Base-by-base conservation (phyloP, 331 rosid genomes). In the Acacia concinna region DNA sequence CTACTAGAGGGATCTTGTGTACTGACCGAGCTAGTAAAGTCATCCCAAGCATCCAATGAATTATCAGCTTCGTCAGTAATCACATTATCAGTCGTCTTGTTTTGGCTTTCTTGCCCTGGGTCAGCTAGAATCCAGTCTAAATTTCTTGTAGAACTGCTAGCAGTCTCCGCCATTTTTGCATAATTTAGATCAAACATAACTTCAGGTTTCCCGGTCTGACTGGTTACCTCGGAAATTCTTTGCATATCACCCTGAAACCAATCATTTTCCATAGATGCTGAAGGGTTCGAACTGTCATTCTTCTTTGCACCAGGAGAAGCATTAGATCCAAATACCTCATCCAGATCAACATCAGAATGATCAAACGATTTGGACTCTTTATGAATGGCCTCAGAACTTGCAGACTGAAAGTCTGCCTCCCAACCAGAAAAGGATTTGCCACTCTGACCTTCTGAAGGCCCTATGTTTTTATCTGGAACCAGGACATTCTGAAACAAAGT, bases 1-100 rank as follows among this genome's bases (percentile, higher is more conserved):
- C 59, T 30, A 83, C 57, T 67, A 28, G 79, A 78, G 60, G 89
- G 85, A 85, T 76, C 79, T 38, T 75, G 87, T 34, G 84, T 69
- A 44, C 85, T 78, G 40, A 76, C 79, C 9, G 88, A 91, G 85
- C 91, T 82, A 37, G 90, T 74, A 81, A 91, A 88, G 79, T 84
- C 90, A 84, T 94, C 90, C 97, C 95, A 88, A 34, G 69, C 76
- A 75, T 90, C 93, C 77, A 87, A 85, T 27, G 92, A 82, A 88
- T 76, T 87, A 38, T 81, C 81, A 40, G 70, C 89, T 56, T 71
- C 81, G 31, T 64, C 74, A 70, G 60, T 74, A 81, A 70, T 86
- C 80, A 77, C 84, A 73, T 31, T 60, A 81, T 79, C 84, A 78
- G 85, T 84, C 46, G 51, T 76, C 66, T 87, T 86, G 65, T 78